These are phyloP conservation scores for Malus orientalis DNA, from an alignment of 306 rosid genomes.

Conservation along the genomic window DNA sequence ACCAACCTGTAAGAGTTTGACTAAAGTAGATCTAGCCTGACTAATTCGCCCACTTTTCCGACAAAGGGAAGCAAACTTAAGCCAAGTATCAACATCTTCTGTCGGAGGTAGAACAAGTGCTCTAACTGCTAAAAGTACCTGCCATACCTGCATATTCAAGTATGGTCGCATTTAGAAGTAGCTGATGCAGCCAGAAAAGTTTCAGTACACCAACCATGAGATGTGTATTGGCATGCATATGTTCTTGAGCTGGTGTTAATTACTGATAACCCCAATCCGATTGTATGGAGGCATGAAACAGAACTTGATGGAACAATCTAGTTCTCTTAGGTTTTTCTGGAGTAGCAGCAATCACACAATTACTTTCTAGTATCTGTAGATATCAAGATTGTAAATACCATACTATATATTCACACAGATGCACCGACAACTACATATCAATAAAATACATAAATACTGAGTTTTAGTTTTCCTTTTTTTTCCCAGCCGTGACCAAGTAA, in stretches of 20 bases:
- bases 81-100: constrained; percentile 92
- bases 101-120: constrained; percentile 93
- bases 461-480: background rate
- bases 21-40: constrained; percentile 88
- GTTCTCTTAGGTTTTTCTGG: background rate
- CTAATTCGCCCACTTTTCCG: constrained; percentile 69
- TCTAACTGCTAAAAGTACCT: constrained; percentile 62
- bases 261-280: background rate
- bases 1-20: constrained; percentile 90
- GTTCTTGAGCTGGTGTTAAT: background rate
- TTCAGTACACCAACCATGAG: background rate
- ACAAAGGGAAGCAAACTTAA: constrained; percentile 87
- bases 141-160: constrained; percentile 76
- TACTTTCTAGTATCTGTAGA: background rate
- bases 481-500: background rate
- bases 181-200: background rate
- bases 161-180: constrained; percentile 12
- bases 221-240: background rate
- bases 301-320: background rate
- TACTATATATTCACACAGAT: background rate
- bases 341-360: background rate
- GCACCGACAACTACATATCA: background rate
- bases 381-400: background rate
- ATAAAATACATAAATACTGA: background rate
- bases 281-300: background rate